Evolutionary conservation across 257 asterid species (phyloP).

Genomic region (Pogostemon cablin): DNA sequence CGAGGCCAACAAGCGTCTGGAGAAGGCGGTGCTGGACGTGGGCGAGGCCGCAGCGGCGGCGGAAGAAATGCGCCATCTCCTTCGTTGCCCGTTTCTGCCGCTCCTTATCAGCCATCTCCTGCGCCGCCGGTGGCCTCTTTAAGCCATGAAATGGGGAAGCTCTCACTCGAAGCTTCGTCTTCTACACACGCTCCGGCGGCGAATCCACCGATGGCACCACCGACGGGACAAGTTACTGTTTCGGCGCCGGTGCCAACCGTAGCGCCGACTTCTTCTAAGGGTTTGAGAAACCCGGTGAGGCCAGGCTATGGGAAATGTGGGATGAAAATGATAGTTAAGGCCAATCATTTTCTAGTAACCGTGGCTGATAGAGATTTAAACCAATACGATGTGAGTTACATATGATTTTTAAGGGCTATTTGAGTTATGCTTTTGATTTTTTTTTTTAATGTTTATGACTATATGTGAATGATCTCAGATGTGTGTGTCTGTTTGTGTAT

Average conservation of each 20-base stretch:
- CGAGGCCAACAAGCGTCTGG: constrained; percentile 34
- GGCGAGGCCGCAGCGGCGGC: constrained; percentile 43
- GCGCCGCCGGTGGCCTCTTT: constrained; percentile 32
- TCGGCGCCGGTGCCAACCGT: constrained; percentile 17
- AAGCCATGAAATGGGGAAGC: constrained; percentile 41
- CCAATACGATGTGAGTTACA: constrained; percentile 70
- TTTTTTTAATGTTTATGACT: not conserved
- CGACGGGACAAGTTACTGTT: too few relatives aligned
- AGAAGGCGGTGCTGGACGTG: constrained; percentile 43
- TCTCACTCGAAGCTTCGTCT: constrained; percentile 38
- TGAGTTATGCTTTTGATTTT: not conserved
- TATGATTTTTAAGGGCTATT: too few relatives aligned
- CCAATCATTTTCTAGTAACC: constrained; percentile 69
- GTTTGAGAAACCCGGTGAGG: constrained; percentile 46
- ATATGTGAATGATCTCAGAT: not conserved
- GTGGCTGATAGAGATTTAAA: constrained; percentile 56
- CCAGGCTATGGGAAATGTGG: constrained; percentile 58
- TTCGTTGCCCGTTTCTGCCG: constrained; percentile 9
- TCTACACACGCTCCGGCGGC: constrained; percentile 33
- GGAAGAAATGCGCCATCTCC: constrained; percentile 28
- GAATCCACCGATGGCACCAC: not conserved
- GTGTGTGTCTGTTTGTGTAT: not conserved
- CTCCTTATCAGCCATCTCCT: constrained; percentile 12
- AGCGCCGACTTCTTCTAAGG: constrained; percentile 48
- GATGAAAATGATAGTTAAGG: constrained; percentile 41